These are phyloP conservation scores for Dissophora globulifera DNA, from an alignment of 192 early-diverging fungal genomes.

Conservation along the genomic window DNA sequence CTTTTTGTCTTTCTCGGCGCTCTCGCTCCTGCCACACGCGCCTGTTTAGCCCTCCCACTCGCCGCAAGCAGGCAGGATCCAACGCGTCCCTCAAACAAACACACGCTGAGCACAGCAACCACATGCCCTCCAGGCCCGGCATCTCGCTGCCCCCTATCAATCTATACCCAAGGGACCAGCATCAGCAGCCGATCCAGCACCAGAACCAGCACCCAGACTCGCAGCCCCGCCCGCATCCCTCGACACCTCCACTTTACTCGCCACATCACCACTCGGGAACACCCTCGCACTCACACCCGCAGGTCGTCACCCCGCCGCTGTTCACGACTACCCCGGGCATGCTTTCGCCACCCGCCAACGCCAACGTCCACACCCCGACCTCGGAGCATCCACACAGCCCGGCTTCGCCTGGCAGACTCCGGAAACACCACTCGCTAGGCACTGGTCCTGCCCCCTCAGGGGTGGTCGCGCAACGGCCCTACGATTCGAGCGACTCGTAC, in stretches of 20 bases:
- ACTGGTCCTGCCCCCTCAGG: neutral
- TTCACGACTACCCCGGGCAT: conserved; percentile 29
- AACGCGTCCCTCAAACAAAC: too few species aligned
- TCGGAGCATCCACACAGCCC: conserved; percentile 25
- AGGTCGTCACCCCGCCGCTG: conserved; percentile 17
- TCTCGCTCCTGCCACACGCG: too few species aligned
- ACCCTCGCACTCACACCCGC: neutral
- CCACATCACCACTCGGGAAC: conserved; percentile 2
- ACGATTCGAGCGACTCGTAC: conserved; percentile 38
- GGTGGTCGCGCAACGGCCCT: neutral
- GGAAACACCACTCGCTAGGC: conserved; percentile 5
- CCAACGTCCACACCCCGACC: conserved; percentile 15
- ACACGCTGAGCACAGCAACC: neutral
- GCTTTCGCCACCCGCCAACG: conserved; percentile 16
- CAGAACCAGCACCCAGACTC: conserved; percentile 1
- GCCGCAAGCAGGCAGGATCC: too few species aligned
- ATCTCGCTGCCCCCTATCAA: conserved; percentile 20
- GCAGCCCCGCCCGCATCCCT: neutral
- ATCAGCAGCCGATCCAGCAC: conserved; percentile 10
- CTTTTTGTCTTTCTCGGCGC: too few species aligned
- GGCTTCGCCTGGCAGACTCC: conserved; percentile 1
- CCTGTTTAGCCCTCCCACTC: too few species aligned
- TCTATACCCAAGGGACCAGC: conserved; percentile 9
- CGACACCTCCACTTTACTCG: conserved; percentile 12
- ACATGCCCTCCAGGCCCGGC: conserved; percentile 19